phyloP scores from a whole-genome alignment of 106 monocot genomes.

The Gastrodia elata region DNA sequence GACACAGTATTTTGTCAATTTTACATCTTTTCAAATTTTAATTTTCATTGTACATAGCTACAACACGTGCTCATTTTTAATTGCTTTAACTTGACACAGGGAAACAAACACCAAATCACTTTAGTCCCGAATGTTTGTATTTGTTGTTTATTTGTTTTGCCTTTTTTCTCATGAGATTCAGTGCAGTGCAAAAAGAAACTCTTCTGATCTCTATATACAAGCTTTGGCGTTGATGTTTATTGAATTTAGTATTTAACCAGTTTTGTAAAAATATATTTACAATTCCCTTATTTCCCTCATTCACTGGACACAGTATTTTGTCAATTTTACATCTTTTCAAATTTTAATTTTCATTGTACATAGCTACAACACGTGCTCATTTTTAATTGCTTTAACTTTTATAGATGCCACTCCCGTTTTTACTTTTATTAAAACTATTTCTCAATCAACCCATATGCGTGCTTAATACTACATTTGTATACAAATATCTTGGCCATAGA shows the following conservation, averaged over 20 bases:
- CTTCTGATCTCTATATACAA: too few relatives aligned
- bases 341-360: background rate
- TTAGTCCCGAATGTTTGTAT: too few relatives aligned
- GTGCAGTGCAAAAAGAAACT: too few relatives aligned
- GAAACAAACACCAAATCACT: too few relatives aligned
- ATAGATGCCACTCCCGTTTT: background rate
- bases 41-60: background rate
- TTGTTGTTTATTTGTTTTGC: too few relatives aligned
- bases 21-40: background rate
- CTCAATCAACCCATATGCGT: background rate
- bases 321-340: background rate
- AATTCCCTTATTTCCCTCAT: too few relatives aligned
- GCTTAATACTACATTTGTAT: background rate
- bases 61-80: background rate
- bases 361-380: background rate
- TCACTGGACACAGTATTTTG: background rate
- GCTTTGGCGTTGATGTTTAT: too few relatives aligned
- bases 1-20: background rate
- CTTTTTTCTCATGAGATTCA: too few relatives aligned
- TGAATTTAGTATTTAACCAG: too few relatives aligned
- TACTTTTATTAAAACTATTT: background rate
- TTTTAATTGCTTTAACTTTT: background rate
- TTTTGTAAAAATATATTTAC: too few relatives aligned
- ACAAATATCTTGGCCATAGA: background rate
- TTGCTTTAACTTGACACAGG: too few relatives aligned